Evolutionary conservation across 2,329 filamentous ascomycete genomes (phyloP).

Genomic region (Fusarium austroafricanum): DNA sequence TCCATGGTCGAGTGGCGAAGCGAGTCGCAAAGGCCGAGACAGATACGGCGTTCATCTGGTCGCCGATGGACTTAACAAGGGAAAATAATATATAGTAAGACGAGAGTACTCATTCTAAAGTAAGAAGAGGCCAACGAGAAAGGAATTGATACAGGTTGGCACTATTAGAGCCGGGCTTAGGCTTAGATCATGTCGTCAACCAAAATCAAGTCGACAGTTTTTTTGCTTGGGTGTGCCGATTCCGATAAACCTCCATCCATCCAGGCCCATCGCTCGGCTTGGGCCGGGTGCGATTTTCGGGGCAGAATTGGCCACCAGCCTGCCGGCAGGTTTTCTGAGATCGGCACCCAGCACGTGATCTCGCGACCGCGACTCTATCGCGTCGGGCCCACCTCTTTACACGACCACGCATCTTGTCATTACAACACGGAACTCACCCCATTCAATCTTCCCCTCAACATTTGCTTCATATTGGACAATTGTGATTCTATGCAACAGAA

Average conservation of each 20-base stretch:
- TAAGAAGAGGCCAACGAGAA: background rate
- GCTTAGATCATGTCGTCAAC: conserved; percentile 43
- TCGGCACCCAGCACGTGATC: conserved; percentile 46
- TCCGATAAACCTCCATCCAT: conserved; percentile 44
- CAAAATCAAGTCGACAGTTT: conserved; percentile 40
- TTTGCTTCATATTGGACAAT: background rate
- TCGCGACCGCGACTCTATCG: conserved; percentile 45
- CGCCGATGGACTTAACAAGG: conserved; percentile 28
- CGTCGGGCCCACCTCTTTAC: conserved; percentile 40
- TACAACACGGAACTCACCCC: conserved; percentile 2
- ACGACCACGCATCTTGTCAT: conserved; percentile 25
- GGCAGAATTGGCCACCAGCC: conserved; percentile 18
- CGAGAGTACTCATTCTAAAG: conserved; percentile 41
- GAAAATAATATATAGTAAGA: conserved; percentile 9
- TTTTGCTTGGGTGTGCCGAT: conserved; percentile 44
- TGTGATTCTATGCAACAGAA: conserved; percentile 49
- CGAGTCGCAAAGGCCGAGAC: conserved; percentile 54
- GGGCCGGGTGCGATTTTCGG: conserved; percentile 40
- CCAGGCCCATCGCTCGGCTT: conserved; percentile 43
- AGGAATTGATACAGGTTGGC: conserved; percentile 9
- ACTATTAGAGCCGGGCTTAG: conserved; percentile 11
- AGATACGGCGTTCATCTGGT: conserved; percentile 58
- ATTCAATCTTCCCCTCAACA: background rate
- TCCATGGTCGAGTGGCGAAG: conserved; percentile 57
- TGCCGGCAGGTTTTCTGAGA: background rate